A percentile compares a stretch with the other conserved stretches of the same genome.
These are phyloP conservation scores for Monosporascus sp. DNA, from an alignment of 2,329 filamentous ascomycete genomes.

Conservation along the genomic window DNA sequence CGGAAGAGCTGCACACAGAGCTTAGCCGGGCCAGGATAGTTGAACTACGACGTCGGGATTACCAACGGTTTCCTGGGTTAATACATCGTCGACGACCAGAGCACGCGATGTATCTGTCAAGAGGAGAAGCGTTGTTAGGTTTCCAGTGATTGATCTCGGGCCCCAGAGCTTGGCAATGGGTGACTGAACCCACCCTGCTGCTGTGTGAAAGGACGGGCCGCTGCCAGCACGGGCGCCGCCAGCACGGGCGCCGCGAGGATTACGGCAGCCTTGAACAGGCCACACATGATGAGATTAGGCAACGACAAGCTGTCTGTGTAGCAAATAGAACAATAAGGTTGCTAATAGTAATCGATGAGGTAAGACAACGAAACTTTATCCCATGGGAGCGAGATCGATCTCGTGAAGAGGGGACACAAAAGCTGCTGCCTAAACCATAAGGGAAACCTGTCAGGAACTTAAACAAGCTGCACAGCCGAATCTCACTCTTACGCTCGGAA, in stretches of 20 bases:
- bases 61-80: slow-evolving; percentile 20
- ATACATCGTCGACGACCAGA: slow-evolving; percentile 12
- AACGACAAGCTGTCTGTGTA: slow-evolving; percentile 6
- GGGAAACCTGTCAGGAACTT: neutral
- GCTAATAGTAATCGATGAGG: slow-evolving; percentile 3
- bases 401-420: neutral
- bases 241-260: slow-evolving; percentile 31
- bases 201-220: slow-evolving; percentile 17
- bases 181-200: slow-evolving; percentile 9
- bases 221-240: slow-evolving; percentile 30
- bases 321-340: slow-evolving; percentile 3
- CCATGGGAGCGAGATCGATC: slow-evolving; percentile 2
- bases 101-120: slow-evolving; percentile 11
- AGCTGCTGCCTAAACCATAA: neutral
- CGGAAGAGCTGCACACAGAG: slow-evolving; percentile 25
- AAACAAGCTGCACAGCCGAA: neutral
- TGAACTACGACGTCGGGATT: neutral
- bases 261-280: slow-evolving; percentile 27
- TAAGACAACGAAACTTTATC: slow-evolving; percentile 8
- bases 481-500: neutral
- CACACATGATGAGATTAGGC: slow-evolving; percentile 27
- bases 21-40: slow-evolving; percentile 6
- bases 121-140: neutral
- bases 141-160: neutral
- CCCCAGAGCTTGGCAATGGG: neutral